phyloP scores from a whole-genome alignment of 2,329 filamentous ascomycete genomes.

The Beauveria australis region DNA sequence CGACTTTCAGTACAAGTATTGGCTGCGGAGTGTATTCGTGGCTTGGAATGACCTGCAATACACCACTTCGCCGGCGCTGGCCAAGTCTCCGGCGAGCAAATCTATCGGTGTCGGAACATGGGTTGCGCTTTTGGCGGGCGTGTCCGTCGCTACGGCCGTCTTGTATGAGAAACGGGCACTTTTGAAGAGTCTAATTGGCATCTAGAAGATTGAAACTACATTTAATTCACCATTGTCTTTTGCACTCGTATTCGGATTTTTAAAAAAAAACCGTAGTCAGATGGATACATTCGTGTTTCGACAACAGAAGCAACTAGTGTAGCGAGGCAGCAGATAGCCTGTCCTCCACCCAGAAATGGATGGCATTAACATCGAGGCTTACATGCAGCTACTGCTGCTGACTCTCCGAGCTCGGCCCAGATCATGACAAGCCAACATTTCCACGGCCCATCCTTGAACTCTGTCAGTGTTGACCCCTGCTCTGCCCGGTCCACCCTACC shows the following conservation, averaged over 20 bases:
- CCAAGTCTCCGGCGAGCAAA: background rate
- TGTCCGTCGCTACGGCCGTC: background rate
- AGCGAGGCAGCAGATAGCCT: background rate
- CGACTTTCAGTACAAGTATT: slow-evolving; percentile 41
- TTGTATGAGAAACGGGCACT: background rate
- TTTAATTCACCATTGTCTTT: background rate
- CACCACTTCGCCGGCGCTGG: background rate
- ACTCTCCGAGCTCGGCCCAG: background rate
- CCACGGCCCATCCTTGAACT: background rate
- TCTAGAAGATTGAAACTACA: background rate
- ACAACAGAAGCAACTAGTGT: background rate
- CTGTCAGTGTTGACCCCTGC: background rate
- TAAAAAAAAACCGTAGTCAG: too few species aligned
- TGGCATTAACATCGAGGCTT: background rate
- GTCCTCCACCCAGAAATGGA: background rate
- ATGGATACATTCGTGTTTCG: background rate
- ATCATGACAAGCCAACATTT: background rate
- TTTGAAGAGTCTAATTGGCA: background rate
- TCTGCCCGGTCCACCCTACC: too few species aligned
- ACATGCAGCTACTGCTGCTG: background rate
- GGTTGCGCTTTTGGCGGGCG: background rate
- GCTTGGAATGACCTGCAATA: slow-evolving; percentile 24
- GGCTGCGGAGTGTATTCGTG: slow-evolving; percentile 38
- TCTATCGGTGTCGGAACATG: background rate
- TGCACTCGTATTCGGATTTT: background rate